A percentile compares a stretch with the other conserved stretches of the same genome.
phyloP scores from a whole-genome alignment of 176 grass and related monocot species.

The Phoenix dactylifera region DNA sequence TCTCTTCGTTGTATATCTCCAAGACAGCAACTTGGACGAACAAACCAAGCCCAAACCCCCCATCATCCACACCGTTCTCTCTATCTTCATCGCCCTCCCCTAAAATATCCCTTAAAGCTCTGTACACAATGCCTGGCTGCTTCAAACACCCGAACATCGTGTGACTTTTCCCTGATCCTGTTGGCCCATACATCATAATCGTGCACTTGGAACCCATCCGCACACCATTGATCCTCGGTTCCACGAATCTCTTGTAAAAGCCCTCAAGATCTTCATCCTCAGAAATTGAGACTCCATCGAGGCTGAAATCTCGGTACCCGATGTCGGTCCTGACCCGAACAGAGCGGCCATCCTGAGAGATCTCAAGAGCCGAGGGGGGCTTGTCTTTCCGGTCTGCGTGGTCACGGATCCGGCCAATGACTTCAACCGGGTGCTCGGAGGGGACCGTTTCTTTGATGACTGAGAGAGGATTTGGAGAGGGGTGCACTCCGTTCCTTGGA shows the following conservation, averaged over 20 bases:
- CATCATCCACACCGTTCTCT: constrained; percentile 18
- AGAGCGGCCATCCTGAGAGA: neutral
- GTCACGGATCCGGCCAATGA: neutral
- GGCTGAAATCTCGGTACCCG: neutral
- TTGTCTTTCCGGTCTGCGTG: neutral
- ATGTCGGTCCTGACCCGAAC: neutral
- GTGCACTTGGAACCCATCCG: neutral
- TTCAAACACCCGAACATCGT: neutral
- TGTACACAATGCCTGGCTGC: neutral
- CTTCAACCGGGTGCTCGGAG: neutral
- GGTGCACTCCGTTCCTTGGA: neutral
- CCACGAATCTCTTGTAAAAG: neutral
- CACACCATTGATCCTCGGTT: neutral
- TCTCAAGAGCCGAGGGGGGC: neutral
- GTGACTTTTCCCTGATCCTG: neutral
- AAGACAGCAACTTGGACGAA: constrained; percentile 67
- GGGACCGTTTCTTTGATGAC: neutral
- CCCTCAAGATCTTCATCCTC: neutral
- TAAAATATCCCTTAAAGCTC: neutral
- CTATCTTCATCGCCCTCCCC: neutral
- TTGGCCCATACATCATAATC: constrained; percentile 1
- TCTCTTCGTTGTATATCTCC: constrained; percentile 89
- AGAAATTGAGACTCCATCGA: neutral
- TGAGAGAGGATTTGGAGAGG: neutral
- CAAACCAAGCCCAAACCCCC: constrained; percentile 33